Conservation (phyloP, 768 basidiomycete genomes). For the Rhizopogon vesiculosus region DNA sequence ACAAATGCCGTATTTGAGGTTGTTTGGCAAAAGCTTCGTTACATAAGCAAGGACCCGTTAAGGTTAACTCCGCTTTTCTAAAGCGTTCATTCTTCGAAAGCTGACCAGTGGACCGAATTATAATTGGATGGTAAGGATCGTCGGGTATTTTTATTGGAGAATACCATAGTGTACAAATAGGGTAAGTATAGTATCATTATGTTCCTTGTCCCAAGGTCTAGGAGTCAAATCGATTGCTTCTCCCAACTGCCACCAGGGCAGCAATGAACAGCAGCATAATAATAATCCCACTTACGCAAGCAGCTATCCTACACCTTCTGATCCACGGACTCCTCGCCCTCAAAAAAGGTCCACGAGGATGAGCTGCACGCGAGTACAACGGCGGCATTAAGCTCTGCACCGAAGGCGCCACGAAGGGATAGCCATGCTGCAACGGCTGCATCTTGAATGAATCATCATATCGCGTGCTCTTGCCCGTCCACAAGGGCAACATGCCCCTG, state of each 20-base stretch:
- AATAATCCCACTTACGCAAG: conserved; percentile 51
- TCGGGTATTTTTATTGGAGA: not conserved
- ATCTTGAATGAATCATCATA: conserved; percentile 40
- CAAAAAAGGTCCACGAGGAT: conserved; percentile 13
- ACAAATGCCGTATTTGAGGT: conserved; percentile 5
- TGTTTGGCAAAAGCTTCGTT: conserved; percentile 28
- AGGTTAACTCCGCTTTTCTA: too few species aligned
- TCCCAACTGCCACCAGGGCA: conserved; percentile 35
- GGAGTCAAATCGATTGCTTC: not conserved
- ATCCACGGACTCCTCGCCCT: conserved; percentile 32
- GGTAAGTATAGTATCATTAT: not conserved
- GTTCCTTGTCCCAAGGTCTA: not conserved
- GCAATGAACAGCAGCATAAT: conserved; percentile 46
- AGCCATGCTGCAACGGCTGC: conserved; percentile 38
- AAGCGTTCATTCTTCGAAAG: too few species aligned
- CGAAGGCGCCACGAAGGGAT: conserved; percentile 58
- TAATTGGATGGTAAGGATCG: not conserved
- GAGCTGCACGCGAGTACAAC: conserved; percentile 15
- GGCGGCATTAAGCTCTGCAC: conserved; percentile 27
- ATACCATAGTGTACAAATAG: not conserved
- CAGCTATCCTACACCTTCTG: conserved; percentile 52
- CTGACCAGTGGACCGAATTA: too few species aligned
- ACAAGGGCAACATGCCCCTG: conserved; percentile 27
- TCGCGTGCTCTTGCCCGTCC: conserved; percentile 35
- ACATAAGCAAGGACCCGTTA: conserved; percentile 7